phyloP scores from a whole-genome alignment of 208 protist species.

The Spongospora subterranea region DNA sequence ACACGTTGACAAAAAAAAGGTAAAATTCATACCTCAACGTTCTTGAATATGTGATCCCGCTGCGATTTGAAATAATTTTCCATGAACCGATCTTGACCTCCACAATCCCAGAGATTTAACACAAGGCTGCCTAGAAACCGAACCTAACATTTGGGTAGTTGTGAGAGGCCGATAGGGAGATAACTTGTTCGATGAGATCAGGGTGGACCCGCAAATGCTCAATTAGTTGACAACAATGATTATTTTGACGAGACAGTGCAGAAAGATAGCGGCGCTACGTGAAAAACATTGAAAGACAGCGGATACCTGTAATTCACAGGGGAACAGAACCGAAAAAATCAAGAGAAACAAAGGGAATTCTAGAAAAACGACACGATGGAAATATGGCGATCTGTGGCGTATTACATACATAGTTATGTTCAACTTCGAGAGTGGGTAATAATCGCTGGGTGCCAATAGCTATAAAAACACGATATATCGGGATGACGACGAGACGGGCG shows the following conservation, averaged over 20 bases:
- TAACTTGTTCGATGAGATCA: too few relatives aligned
- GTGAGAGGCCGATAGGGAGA: too few relatives aligned
- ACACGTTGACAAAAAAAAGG: not conserved
- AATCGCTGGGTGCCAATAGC: conserved; percentile 49
- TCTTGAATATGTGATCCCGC: conserved; percentile 97
- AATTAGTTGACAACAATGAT: not conserved
- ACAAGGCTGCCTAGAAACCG: conserved; percentile 97
- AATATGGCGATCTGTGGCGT: not conserved
- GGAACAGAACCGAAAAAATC: too few relatives aligned
- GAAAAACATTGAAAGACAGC: too few relatives aligned
- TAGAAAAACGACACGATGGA: too few relatives aligned
- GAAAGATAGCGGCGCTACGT: too few relatives aligned
- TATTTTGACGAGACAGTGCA: too few relatives aligned
- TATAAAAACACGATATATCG: too few relatives aligned
- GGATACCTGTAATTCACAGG: too few relatives aligned
- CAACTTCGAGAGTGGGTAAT: conserved; percentile 54
- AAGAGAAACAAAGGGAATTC: too few relatives aligned
- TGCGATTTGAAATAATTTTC: conserved; percentile 93
- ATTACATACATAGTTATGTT: conserved; percentile 63
- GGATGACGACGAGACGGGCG: not conserved
- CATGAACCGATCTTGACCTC: conserved; percentile 94
- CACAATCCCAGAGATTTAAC: conserved; percentile 98
- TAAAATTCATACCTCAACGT: conserved; percentile 81
- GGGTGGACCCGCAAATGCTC: too few relatives aligned
- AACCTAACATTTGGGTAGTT: too few relatives aligned